A percentile compares a stretch with the other conserved stretches of the same genome.
phyloP scores from a whole-genome alignment of 2,329 filamentous ascomycete species.

The Talaromyces sp. region DNA sequence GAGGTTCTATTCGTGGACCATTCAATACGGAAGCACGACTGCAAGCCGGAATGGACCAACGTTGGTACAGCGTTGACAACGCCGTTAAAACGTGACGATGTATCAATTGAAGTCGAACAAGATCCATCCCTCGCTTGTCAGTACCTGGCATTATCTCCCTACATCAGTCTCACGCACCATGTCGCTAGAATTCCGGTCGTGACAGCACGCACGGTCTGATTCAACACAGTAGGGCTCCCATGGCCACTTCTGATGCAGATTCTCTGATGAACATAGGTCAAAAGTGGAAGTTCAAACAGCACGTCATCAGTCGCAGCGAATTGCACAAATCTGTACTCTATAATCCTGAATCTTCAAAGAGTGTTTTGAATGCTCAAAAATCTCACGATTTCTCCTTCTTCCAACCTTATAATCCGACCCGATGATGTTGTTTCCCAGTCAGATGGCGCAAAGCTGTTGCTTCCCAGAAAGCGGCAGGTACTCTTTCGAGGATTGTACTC shows the following conservation, averaged over 20 bases:
- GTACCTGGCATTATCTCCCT: not conserved
- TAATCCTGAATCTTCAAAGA: not conserved
- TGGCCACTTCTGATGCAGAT: not conserved
- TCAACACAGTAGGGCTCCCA: not conserved
- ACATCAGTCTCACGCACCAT: not conserved
- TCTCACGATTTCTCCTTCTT: not conserved
- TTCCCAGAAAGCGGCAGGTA: too few relatives aligned
- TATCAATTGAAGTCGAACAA: not conserved
- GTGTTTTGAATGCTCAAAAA: not conserved
- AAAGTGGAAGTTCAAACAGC: not conserved
- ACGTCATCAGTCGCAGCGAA: not conserved
- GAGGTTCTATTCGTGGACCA: constrained; percentile 42
- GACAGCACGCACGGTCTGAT: not conserved
- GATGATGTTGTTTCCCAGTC: not conserved
- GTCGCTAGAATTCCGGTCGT: not conserved
- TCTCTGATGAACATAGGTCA: not conserved
- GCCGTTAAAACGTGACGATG: constrained; percentile 14
- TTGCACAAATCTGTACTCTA: not conserved
- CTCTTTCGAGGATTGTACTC: too few relatives aligned
- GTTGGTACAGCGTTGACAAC: constrained; percentile 38
- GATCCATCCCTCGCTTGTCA: not conserved
- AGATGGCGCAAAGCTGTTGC: not conserved
- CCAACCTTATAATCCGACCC: not conserved
- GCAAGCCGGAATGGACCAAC: constrained; percentile 44
- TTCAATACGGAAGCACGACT: constrained; percentile 45